phyloP scores from a whole-genome alignment of 2,329 filamentous ascomycete species.

The Colletotrichum nymphaeae region DNA sequence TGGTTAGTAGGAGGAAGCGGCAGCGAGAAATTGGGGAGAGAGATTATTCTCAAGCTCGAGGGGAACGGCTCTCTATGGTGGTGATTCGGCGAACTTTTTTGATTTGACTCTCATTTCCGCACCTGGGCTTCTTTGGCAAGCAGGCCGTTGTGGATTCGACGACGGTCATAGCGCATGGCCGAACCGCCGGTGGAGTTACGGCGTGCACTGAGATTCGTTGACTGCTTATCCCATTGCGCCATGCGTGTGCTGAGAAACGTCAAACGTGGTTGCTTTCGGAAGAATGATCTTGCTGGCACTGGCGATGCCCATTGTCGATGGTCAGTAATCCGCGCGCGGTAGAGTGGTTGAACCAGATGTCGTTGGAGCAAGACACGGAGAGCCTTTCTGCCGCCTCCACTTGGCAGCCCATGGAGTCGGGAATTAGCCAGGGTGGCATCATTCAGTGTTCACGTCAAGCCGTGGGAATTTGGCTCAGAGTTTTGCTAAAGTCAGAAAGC shows the following conservation, averaged over 20 bases:
- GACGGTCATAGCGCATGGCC: neutral
- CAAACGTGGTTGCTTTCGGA: neutral
- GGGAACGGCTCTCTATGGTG: neutral
- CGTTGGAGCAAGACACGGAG: neutral
- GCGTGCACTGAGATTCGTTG: too few species aligned
- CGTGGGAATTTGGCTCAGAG: neutral
- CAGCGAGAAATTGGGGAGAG: neutral
- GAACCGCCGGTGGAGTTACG: neutral
- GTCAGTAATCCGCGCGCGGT: too few species aligned
- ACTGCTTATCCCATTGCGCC: too few species aligned
- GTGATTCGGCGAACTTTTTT: neutral
- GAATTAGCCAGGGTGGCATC: neutral
- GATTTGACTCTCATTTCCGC: neutral
- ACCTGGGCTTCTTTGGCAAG: neutral
- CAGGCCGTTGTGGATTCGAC: slow-evolving; percentile 1
- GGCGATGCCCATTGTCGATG: neutral
- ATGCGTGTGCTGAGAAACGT: neutral
- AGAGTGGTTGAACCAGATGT: neutral
- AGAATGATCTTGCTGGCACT: neutral
- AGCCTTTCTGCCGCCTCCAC: neutral
- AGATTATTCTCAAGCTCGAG: neutral
- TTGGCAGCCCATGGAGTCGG: neutral
- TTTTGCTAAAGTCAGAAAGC: neutral
- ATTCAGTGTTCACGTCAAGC: neutral
- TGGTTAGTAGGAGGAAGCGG: neutral